Evolutionary conservation across 2,329 filamentous ascomycete genomes (phyloP), one percentile per base, ranked within the genome.

Genomic region (Cordyceps sp.): DNA sequence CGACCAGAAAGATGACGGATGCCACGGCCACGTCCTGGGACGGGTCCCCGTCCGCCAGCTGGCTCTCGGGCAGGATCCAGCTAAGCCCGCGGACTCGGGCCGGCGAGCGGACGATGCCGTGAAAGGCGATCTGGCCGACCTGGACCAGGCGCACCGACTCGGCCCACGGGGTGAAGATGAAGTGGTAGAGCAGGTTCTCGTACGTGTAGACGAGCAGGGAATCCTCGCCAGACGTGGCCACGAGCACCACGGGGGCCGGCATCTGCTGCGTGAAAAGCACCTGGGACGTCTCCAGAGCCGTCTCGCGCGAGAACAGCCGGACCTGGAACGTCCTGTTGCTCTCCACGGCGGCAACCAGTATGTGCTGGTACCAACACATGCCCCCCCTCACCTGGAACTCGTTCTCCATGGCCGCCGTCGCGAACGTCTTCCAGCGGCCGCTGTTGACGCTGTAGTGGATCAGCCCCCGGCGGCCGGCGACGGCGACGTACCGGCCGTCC

Each of bases 291-390:
- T 85, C 80, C 14, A 98, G 67, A 10, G 76, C 62, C 18, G 78
- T 67, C 51, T 98, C 90, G 35, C 92, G 74, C 1, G 88, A 93
- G 53, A 88, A 96, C 13, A 98, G 65, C n/a, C 90, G 80, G 31
- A 98, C 58, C 59, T 93, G 80, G 45, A 85, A 85, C 16, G 75
- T 75, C 41, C 76, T 71, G 42, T 80, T 81, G 33, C 73, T 76
- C 53, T 98, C 90, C n/a, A 94, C 78, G 4, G 88, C 85, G 25
- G 85, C 86, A 34, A 96, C 82, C 14, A 98, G 64, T 21, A 96
- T 81, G 54, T 98, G 88, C 42, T 93, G 85, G 49, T 93, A 86
- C 90, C 90, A 98, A 51, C 88, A 96, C 86, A 98, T 93, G 6
- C 90, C 90, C 30, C 90, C 90, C 39, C 86, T 69, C 12, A 98